Base-by-base conservation (phyloP, 768 basidiomycete genomes). In the Leccinum subgranulosum region DNA sequence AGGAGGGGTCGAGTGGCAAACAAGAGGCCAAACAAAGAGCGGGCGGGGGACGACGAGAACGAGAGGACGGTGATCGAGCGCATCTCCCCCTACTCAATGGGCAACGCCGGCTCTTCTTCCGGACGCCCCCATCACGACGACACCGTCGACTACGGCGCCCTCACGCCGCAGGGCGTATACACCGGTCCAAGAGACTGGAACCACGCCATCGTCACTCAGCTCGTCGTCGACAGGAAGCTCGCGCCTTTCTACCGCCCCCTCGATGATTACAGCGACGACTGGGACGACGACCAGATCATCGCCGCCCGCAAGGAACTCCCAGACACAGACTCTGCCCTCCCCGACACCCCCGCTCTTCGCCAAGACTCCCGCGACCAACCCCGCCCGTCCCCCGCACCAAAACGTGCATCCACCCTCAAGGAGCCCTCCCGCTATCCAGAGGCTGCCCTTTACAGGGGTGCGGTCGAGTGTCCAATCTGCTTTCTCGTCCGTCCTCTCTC, bases 171-270 rank as follows among this genome's bases (percentile, higher is more conserved):
- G 66, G 92, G 92, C 66, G 83, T 94, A 60, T 95, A 95, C 77
- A 86, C 90, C 19, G 90, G 87, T 23, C 76, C 82, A 48, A 81
- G 82, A 68, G 95, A 98, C 75, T 98, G 94, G 88, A 94, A 93
- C 70, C 90, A 94, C 64, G 73, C 84, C 54, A 76, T 91, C 58
- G 94, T 96, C 61, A 86, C 89, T 59, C 87, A 91, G 74, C 83
- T 96, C 68, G 94, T 99, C 71, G 77, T 87, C 66, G 87, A 91
- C 64, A 86, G 92, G 71, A 87, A 83, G 66, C 83, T 99, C 43
- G 94, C 95, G 1, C 97, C 97, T 1, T 98, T 98, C 76, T 98
- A 98, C 73, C 84, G 94, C 34, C 96, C 97, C 12, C 79, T 99
- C 46, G 94, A 97, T 69, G 96, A 98, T 62, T 97, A 90, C 70